A percentile compares a stretch with the other conserved stretches of the same genome.
Evolutionary conservation across 371 early-diverging fungal genomes (phyloP).

Genomic region (Coemansia sp.): DNA sequence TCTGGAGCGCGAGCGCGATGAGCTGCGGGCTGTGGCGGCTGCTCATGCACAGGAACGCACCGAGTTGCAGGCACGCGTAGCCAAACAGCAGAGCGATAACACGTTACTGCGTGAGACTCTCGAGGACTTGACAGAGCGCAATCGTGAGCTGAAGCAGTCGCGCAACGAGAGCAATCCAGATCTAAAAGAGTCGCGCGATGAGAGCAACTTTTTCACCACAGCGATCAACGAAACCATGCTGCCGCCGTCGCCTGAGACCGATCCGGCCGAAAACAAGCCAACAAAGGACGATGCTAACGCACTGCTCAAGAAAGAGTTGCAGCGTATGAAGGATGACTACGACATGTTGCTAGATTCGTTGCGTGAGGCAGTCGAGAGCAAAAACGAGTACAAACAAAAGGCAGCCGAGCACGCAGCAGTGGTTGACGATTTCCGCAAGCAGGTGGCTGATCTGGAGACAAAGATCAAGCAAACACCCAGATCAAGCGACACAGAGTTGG

Average conservation of each 20-base stretch:
- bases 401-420: constrained; percentile 12
- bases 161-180: constrained; percentile 26
- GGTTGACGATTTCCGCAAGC: constrained; percentile 19
- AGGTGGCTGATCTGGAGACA: constrained; percentile 11
- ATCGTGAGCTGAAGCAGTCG: constrained; percentile 26
- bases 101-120: constrained; percentile 20
- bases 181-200: constrained; percentile 17
- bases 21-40: background rate
- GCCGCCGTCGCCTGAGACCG: background rate
- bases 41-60: constrained; percentile 9
- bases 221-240: constrained; percentile 21
- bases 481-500: constrained; percentile 13
- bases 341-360: constrained; percentile 13
- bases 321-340: constrained; percentile 15
- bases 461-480: constrained; percentile 8
- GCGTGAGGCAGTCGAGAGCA: constrained; percentile 17
- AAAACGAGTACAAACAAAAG: constrained; percentile 20
- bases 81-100: constrained; percentile 16
- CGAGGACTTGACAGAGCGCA: constrained; percentile 27
- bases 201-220: constrained; percentile 25
- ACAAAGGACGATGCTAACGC: background rate
- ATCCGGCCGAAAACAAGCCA: background rate
- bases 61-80: background rate
- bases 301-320: constrained; percentile 10
- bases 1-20: constrained; percentile 20